Percentiles rank a stretch among this genome's conserved stretches.
phyloP scores from a whole-genome alignment of 1,139 yeast species.

The Kurtzmaniella quercitrusa region DNA sequence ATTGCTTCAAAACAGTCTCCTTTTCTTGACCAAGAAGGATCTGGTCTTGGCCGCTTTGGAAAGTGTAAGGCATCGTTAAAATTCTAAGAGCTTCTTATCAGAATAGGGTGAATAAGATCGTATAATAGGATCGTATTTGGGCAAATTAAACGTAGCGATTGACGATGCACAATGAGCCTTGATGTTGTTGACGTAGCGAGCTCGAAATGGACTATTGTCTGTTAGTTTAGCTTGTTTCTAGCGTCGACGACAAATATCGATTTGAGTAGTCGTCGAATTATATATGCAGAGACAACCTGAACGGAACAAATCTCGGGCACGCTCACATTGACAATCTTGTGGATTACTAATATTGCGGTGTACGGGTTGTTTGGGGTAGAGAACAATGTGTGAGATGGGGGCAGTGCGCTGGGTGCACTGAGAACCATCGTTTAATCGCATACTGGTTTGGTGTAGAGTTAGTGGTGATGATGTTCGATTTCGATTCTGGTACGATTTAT shows the following conservation, averaged over 20 bases:
- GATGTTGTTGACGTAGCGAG: too few species aligned
- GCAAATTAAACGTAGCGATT: neutral
- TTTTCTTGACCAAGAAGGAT: neutral
- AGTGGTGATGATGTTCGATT: neutral
- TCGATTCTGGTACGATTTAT: too few species aligned
- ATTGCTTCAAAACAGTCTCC: slow-evolving; percentile 15
- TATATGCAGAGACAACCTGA: neutral
- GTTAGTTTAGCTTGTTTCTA: too few species aligned
- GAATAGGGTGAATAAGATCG: too few species aligned
- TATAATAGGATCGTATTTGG: too few species aligned
- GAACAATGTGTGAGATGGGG: neutral
- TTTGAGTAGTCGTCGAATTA: neutral
- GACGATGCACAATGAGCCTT: neutral
- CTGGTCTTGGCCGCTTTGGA: neutral
- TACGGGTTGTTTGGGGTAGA: neutral
- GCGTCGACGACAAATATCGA: neutral
- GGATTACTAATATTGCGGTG: neutral
- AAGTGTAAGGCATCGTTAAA: neutral
- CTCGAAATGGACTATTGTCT: too few species aligned
- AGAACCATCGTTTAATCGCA: too few species aligned
- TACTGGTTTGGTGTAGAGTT: neutral
- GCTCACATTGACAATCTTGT: neutral
- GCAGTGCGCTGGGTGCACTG: too few species aligned
- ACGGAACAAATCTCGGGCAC: neutral
- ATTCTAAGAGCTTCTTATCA: neutral